Evolutionary conservation across 352 stramenopile species (phyloP).

Genomic region (Pythium aphanidermatum): DNA sequence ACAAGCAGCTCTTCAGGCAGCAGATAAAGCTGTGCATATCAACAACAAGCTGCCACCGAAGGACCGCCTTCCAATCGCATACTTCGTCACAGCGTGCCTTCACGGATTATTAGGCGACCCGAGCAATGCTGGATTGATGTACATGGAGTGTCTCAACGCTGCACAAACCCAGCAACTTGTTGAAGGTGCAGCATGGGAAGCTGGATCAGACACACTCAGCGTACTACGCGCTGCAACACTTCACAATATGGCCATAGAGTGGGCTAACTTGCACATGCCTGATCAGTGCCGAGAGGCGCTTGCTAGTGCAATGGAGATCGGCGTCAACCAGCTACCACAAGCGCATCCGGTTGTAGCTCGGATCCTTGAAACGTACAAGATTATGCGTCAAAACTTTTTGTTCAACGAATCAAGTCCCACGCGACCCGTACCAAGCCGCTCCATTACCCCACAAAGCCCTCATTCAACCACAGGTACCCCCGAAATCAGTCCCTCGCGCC

Average conservation of each 20-base stretch:
- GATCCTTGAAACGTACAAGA: constrained; percentile 63
- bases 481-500: constrained; percentile 1
- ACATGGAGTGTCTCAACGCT: constrained; percentile 44
- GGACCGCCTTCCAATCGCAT: constrained; percentile 55
- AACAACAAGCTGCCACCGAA: constrained; percentile 45
- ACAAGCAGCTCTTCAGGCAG: constrained; percentile 50
- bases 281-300: constrained; percentile 53
- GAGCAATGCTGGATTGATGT: constrained; percentile 59
- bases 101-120: constrained; percentile 49
- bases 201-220: constrained; percentile 30
- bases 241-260: constrained; percentile 72
- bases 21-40: constrained; percentile 50
- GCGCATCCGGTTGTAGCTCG: constrained; percentile 45
- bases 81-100: constrained; percentile 54
- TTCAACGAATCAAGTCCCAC: constrained; percentile 23
- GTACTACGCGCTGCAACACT: constrained; percentile 50
- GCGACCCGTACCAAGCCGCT: too few species aligned
- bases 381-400: constrained; percentile 61
- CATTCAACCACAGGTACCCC: background rate
- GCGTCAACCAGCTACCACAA: constrained; percentile 40
- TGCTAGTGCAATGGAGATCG: constrained; percentile 55
- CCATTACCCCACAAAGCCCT: too few species aligned
- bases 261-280: constrained; percentile 54
- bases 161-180: constrained; percentile 27
- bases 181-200: background rate